These are phyloP conservation scores for Cyclospora cayetanensis DNA, from an alignment of 169 alveolate species.

Conservation along the genomic window DNA sequence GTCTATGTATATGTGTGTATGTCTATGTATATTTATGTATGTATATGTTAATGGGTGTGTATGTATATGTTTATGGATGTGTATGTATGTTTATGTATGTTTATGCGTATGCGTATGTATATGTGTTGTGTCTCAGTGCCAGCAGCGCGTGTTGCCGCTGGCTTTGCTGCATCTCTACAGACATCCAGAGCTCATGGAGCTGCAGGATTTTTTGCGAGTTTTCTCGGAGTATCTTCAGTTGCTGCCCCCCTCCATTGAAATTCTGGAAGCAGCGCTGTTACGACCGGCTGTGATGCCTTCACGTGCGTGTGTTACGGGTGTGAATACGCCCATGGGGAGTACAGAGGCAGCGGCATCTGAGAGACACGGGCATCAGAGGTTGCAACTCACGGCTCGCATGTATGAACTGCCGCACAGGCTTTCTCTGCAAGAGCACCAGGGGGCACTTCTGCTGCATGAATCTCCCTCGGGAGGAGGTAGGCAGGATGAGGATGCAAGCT, in stretches of 20 bases:
- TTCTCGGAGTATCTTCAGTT: conserved; percentile 32
- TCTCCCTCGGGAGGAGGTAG: too few species aligned
- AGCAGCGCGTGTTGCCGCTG: conserved; percentile 44
- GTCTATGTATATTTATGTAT: too few species aligned
- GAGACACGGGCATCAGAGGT: not conserved
- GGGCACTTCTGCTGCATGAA: not conserved
- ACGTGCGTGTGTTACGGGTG: not conserved
- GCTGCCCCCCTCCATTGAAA: conserved; percentile 38
- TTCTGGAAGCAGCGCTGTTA: conserved; percentile 56
- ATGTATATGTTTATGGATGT: too few species aligned
- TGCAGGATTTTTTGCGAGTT: conserved; percentile 60
- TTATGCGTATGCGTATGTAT: not conserved
- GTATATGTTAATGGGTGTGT: not conserved
- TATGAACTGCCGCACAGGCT: not conserved
- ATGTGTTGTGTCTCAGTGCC: conserved; percentile 42
- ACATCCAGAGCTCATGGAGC: conserved; percentile 64
- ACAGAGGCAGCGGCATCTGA: not conserved
- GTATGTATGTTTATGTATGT: too few species aligned
- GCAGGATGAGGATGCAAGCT: not conserved
- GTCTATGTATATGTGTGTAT: too few species aligned
- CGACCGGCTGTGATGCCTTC: not conserved
- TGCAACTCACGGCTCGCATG: not conserved
- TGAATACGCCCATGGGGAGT: not conserved
- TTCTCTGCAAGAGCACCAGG: not conserved
- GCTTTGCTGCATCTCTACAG: conserved; percentile 34